A percentile compares a stretch with the other conserved stretches of the same genome.
Conservation (phyloP, 345 rosid genomes). For the Salix purpurea region DNA sequence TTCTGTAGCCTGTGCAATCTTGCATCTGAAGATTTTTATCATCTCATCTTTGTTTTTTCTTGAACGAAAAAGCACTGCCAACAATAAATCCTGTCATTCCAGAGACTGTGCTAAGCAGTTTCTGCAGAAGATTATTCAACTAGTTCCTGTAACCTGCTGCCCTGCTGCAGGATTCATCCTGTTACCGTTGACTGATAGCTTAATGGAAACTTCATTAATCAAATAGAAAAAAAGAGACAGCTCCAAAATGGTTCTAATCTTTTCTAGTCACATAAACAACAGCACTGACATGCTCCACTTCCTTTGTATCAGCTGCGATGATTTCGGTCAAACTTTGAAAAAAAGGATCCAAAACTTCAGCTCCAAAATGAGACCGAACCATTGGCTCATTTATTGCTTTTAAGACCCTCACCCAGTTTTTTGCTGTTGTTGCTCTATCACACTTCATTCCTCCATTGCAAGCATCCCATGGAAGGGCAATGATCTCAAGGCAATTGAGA, state of each 20-base stretch:
- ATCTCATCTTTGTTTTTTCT: too few species aligned
- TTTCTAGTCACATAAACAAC: conserved; percentile 33
- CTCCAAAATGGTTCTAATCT: background rate
- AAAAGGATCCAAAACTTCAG: conserved; percentile 27
- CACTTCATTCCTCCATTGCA: conserved; percentile 21
- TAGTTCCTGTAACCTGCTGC: too few species aligned
- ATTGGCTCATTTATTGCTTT: conserved; percentile 36
- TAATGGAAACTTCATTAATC: too few species aligned
- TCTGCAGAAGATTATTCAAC: too few species aligned
- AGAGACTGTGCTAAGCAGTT: too few species aligned
- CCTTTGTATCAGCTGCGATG: conserved; percentile 31
- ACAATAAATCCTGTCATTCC: too few species aligned
- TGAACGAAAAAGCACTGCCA: too few species aligned
- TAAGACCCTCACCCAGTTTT: conserved; percentile 24
- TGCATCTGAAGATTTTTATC: too few species aligned
- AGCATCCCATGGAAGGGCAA: conserved; percentile 26
- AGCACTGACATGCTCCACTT: conserved; percentile 28
- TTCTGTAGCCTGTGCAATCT: too few species aligned
- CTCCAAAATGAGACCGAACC: conserved; percentile 34
- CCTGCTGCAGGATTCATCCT: too few species aligned
- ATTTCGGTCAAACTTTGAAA: conserved; percentile 25
- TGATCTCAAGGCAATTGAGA: conserved; percentile 18
- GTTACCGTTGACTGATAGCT: too few species aligned
- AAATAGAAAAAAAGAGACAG: too few species aligned
- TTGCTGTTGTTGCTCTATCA: conserved; percentile 26